phyloP scores from a whole-genome alignment of 2,329 filamentous ascomycete genomes.

The Thielaviopsis populi region DNA sequence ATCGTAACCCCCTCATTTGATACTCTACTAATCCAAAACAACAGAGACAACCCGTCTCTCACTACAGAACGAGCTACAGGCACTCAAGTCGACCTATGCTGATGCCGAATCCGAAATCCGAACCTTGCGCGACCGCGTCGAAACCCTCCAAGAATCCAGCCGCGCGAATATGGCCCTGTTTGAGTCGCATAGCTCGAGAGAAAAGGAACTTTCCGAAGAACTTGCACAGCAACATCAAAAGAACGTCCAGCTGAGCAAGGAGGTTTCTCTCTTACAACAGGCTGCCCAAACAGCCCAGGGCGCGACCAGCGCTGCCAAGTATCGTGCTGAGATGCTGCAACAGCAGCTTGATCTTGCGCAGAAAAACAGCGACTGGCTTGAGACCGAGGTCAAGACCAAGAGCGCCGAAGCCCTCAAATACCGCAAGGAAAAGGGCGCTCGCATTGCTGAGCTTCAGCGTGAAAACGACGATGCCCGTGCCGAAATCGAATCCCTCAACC shows the following conservation, averaged over 20 bases:
- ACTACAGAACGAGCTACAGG: conserved; percentile 68
- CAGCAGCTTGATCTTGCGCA: conserved; percentile 82
- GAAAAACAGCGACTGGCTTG: conserved; percentile 85
- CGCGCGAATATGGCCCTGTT: conserved; percentile 79
- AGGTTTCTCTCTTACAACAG: conserved; percentile 70
- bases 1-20: neutral
- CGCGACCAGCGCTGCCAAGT: conserved; percentile 65
- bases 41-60: conserved; percentile 61
- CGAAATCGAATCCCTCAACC: conserved; percentile 60
- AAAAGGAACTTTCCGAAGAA: conserved; percentile 74
- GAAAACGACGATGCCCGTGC: conserved; percentile 73
- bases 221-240: conserved; percentile 81
- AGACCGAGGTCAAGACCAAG: conserved; percentile 82
- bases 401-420: conserved; percentile 74
- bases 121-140: conserved; percentile 65
- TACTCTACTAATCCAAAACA: neutral
- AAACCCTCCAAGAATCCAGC: conserved; percentile 79
- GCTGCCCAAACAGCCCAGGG: conserved; percentile 69
- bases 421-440: conserved; percentile 85
- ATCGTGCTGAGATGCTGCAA: conserved; percentile 76
- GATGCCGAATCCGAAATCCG: conserved; percentile 62
- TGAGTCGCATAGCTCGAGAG: conserved; percentile 75
- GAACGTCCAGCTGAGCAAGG: conserved; percentile 66
- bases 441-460: conserved; percentile 76
- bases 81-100: conserved; percentile 58